A percentile compares a stretch with the other conserved stretches of the same genome.
Conservation (phyloP, 768 basidiomycete genomes). For the Mycena vitilis region DNA sequence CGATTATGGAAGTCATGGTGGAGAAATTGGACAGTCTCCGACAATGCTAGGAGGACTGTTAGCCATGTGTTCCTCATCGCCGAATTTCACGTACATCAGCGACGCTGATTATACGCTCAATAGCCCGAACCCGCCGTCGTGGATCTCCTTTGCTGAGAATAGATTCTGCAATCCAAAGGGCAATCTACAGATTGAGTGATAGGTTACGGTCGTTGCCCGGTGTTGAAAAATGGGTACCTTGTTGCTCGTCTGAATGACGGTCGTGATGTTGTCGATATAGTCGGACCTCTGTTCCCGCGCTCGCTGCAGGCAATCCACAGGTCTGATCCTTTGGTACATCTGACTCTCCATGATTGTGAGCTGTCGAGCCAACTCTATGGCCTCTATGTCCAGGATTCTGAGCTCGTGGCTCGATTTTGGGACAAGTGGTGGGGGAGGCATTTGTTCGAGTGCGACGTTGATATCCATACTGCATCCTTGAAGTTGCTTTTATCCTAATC, state of each 20-base stretch:
- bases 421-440: conserved; percentile 72
- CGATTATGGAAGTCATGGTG: conserved; percentile 93
- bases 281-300: conserved; percentile 82
- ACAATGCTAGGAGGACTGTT: conserved; percentile 74
- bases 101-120: conserved; percentile 92
- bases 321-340: conserved; percentile 88
- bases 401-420: conserved; percentile 79
- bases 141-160: conserved; percentile 85
- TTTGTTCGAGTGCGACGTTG: conserved; percentile 63
- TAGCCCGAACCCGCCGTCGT: conserved; percentile 80
- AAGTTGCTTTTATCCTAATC: conserved; percentile 40
- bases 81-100: conserved; percentile 78
- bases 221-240: conserved; percentile 54
- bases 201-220: too few species aligned
- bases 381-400: conserved; percentile 87
- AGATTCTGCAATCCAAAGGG: conserved; percentile 90
- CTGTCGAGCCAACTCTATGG: conserved; percentile 92
- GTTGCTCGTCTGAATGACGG: conserved; percentile 89
- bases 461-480: conserved; percentile 65
- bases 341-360: conserved; percentile 91
- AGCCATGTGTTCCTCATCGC: conserved; percentile 8
- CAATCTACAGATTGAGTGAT: conserved; percentile 65
- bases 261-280: conserved; percentile 84
- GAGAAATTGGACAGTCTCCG: conserved; percentile 93
- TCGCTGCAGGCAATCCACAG: conserved; percentile 89